These are phyloP conservation scores for Nakazawaea ishiwadae DNA, from an alignment of 805 yeast genomes.

Conservation along the genomic window DNA sequence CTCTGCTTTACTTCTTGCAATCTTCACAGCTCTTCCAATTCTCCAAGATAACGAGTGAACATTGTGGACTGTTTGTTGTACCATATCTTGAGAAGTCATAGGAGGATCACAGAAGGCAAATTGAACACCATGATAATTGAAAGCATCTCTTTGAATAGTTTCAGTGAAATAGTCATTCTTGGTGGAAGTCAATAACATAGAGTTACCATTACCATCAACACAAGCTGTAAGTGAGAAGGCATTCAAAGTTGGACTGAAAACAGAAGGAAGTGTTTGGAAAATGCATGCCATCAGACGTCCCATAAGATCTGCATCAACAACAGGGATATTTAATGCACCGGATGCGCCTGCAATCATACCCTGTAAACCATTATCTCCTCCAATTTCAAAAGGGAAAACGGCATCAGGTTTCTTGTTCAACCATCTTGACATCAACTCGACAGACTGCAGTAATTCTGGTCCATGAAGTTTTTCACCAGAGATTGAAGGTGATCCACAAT, in stretches of 20 bases:
- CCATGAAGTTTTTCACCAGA: constrained; percentile 36
- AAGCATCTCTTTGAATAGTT: constrained; percentile 33
- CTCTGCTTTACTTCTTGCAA: constrained; percentile 29
- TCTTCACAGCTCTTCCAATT: constrained; percentile 35
- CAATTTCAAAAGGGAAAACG: constrained; percentile 36
- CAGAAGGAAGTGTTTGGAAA: constrained; percentile 30
- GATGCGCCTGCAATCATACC: constrained; percentile 21
- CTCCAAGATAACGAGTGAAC: constrained; percentile 38
- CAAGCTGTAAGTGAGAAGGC: constrained; percentile 22
- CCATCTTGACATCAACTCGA: constrained; percentile 24
- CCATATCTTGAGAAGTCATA: constrained; percentile 26
- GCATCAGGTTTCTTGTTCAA: constrained; percentile 27
- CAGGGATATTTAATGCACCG: constrained; percentile 24
- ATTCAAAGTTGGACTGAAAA: constrained; percentile 7
- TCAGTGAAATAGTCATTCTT: constrained; percentile 30
- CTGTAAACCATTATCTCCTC: constrained; percentile 38
- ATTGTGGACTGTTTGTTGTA: constrained; percentile 25
- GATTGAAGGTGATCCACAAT: constrained; percentile 41
- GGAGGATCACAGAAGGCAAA: constrained; percentile 33
- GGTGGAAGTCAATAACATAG: constrained; percentile 27
- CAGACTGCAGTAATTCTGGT: constrained; percentile 29
- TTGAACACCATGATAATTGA: constrained; percentile 34
- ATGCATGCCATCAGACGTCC: constrained; percentile 38
- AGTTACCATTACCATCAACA: constrained; percentile 38
- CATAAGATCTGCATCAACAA: constrained; percentile 34